Evolutionary conservation across 805 yeast species (phyloP).

Genomic region (Candida andamanensis): DNA sequence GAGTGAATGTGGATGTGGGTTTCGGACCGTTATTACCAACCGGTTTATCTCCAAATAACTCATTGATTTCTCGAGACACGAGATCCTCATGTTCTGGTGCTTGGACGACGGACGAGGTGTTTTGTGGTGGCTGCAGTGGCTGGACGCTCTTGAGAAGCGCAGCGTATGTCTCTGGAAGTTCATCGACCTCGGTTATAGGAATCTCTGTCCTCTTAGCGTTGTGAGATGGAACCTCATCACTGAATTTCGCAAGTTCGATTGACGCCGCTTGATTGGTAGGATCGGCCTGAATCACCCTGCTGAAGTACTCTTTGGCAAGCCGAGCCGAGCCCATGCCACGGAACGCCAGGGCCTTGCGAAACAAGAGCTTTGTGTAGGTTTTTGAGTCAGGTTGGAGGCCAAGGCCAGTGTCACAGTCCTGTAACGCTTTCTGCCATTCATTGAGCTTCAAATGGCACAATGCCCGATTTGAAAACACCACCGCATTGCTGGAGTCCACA

Average conservation of each 20-base stretch:
- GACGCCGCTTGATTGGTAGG: constrained; percentile 34
- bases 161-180: constrained; percentile 35
- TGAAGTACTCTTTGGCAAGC: constrained; percentile 24
- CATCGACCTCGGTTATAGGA: constrained; percentile 38
- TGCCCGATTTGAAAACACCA: constrained; percentile 64
- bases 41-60: constrained; percentile 12
- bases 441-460: constrained; percentile 53
- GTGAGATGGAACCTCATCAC: background rate
- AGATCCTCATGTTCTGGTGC: constrained; percentile 1
- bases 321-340: constrained; percentile 19
- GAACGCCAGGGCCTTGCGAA: constrained; percentile 45
- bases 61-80: constrained; percentile 12
- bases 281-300: constrained; percentile 37
- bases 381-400: constrained; percentile 20
- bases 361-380: constrained; percentile 44
- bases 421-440: constrained; percentile 45
- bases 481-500: constrained; percentile 45
- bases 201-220: constrained; percentile 11
- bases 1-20: constrained; percentile 10
- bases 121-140: background rate
- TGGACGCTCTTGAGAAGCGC: too few relatives aligned
- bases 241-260: constrained; percentile 24
- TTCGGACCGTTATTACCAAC: background rate
- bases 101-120: background rate
- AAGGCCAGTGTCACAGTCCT: constrained; percentile 49